Evolutionary conservation across 2,329 filamentous ascomycete species (phyloP).

Genomic region (Clarireedia hainanense): DNA sequence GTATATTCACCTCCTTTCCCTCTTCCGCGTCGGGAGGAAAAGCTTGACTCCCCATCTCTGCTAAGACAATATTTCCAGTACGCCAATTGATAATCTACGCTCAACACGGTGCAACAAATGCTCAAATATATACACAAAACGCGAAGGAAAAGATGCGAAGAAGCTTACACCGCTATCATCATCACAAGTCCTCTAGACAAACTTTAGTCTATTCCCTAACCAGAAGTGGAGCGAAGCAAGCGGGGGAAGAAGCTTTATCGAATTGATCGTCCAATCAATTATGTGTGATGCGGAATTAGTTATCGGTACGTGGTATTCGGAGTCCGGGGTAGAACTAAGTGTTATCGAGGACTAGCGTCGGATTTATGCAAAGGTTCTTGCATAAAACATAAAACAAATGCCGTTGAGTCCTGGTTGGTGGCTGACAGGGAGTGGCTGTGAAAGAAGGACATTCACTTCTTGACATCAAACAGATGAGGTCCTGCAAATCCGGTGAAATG

Average conservation of each 20-base stretch:
- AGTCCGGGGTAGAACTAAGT: background rate
- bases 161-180: background rate
- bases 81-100: too few species aligned
- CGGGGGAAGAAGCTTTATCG: too few species aligned
- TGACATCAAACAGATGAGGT: too few species aligned
- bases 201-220: too few species aligned
- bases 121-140: too few species aligned
- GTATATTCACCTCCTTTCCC: background rate
- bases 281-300: background rate
- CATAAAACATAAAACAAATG: background rate
- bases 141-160: background rate
- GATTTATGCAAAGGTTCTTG: background rate
- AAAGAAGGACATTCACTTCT: too few species aligned
- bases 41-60: background rate
- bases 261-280: background rate
- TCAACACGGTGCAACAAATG: too few species aligned
- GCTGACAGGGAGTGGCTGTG: too few species aligned
- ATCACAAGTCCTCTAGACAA: too few species aligned
- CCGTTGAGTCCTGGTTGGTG: background rate
- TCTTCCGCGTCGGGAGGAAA: background rate
- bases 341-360: background rate
- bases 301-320: background rate
- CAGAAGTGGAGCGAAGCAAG: too few species aligned
- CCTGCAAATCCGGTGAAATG: too few species aligned
- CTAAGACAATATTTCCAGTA: too few species aligned